phyloP scores from a whole-genome alignment of 2,329 filamentous ascomycete genomes.

The Immersiporthe knoxdaviesiana region DNA sequence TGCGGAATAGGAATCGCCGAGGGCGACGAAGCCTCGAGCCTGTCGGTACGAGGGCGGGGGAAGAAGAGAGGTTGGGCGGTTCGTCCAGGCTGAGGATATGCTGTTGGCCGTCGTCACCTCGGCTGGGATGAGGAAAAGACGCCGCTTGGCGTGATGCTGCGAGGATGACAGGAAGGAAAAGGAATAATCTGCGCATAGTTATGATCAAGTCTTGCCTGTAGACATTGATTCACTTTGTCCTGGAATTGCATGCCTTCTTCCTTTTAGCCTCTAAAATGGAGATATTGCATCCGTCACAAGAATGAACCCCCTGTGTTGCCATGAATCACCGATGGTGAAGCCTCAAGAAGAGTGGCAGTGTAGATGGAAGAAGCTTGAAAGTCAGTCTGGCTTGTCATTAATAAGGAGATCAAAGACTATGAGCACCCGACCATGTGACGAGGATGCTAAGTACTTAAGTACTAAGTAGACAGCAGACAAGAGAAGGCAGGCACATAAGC shows the following conservation, averaged over 20 bases:
- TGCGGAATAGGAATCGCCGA: conserved; percentile 53
- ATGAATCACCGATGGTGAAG: too few relatives aligned
- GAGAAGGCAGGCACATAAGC: conserved; percentile 18
- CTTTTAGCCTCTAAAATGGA: too few relatives aligned
- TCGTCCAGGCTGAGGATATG: conserved; percentile 16
- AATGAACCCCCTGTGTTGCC: neutral
- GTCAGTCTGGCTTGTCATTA: too few relatives aligned
- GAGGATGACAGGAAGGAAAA: neutral
- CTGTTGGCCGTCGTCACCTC: conserved; percentile 3
- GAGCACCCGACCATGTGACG: neutral
- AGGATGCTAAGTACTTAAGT: too few relatives aligned
- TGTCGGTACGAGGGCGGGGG: neutral
- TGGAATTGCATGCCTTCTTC: neutral
- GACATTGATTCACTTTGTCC: too few relatives aligned
- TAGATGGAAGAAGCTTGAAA: neutral
- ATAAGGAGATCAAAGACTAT: neutral
- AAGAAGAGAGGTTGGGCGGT: too few relatives aligned
- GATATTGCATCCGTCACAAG: neutral
- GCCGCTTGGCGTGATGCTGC: conserved; percentile 3
- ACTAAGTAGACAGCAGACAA: neutral
- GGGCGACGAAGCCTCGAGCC: conserved; percentile 43
- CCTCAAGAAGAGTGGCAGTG: neutral
- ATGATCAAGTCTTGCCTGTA: neutral
- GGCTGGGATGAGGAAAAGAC: neutral
- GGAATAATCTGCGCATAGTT: neutral